Conservation (phyloP, 495 filamentous ascomycete genomes). For the Penicillium salamii region DNA sequence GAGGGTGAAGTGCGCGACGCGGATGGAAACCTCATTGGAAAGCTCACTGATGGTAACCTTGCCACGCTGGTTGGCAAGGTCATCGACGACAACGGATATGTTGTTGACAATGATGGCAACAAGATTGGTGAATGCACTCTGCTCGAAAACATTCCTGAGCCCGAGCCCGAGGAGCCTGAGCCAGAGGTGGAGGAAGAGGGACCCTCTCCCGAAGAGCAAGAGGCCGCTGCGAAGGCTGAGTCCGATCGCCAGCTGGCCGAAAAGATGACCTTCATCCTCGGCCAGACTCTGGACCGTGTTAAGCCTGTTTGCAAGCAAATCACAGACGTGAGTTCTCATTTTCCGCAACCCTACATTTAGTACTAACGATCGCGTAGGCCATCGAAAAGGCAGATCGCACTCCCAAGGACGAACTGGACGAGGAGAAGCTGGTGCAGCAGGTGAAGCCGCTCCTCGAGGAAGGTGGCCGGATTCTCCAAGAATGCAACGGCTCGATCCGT, state of each 20-base stretch:
- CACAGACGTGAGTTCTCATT: slow-evolving; percentile 56
- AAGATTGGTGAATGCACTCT: slow-evolving; percentile 78
- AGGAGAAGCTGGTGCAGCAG: slow-evolving; percentile 80
- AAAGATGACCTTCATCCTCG: slow-evolving; percentile 71
- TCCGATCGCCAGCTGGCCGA: slow-evolving; percentile 72
- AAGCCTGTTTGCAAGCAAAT: slow-evolving; percentile 87
- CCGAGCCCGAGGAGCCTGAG: slow-evolving; percentile 17
- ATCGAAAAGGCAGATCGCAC: slow-evolving; percentile 79
- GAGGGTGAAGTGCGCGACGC: slow-evolving; percentile 81
- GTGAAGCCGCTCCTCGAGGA: slow-evolving; percentile 88
- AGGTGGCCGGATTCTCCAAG: slow-evolving; percentile 73
- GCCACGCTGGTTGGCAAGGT: slow-evolving; percentile 69
- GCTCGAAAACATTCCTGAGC: slow-evolving; percentile 67
- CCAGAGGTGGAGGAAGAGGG: slow-evolving; percentile 34
- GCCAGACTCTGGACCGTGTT: slow-evolving; percentile 77
- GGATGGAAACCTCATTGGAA: slow-evolving; percentile 77
- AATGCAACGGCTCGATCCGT: slow-evolving; percentile 87
- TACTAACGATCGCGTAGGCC: slow-evolving; percentile 46
- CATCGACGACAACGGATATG: slow-evolving; percentile 83
- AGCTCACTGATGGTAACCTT: slow-evolving; percentile 71
- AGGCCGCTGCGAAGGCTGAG: slow-evolving; percentile 56
- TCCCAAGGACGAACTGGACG: slow-evolving; percentile 87
- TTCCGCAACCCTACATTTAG: background rate
- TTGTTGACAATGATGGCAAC: slow-evolving; percentile 78
- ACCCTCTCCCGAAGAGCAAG: slow-evolving; percentile 45